A percentile compares a stretch with the other conserved stretches of the same genome.
phyloP scores from a whole-genome alignment of 179 eudicot species.

The Drosera spatulata region DNA sequence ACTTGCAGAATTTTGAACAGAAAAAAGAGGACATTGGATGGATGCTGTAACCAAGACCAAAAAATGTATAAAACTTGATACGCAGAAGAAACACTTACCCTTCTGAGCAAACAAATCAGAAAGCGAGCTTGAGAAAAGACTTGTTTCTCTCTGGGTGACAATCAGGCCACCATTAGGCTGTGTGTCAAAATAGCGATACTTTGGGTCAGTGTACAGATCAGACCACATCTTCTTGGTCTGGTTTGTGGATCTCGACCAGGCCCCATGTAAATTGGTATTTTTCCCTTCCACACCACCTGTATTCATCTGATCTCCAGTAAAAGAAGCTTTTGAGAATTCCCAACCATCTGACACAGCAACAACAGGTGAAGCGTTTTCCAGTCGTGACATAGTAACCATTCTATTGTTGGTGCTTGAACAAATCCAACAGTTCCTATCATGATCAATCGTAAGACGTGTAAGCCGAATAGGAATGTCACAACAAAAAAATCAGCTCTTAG shows the following conservation, averaged over 20 bases:
- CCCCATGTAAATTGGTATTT: conserved; percentile 11
- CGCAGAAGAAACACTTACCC: conserved; percentile 16
- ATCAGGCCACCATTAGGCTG: conserved; percentile 18
- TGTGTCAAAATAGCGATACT: conserved; percentile 10
- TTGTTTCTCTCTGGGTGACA: conserved; percentile 27
- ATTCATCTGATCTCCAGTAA: conserved; percentile 17
- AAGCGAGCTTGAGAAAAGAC: conserved; percentile 42
- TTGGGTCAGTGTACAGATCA: conserved; percentile 20
- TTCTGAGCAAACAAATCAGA: conserved; percentile 33
- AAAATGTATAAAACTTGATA: not conserved
- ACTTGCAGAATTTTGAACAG: too few relatives aligned
- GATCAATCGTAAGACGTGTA: not conserved
- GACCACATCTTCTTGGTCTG: conserved; percentile 20
- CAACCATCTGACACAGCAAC: conserved; percentile 27
- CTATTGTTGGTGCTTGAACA: conserved; percentile 1
- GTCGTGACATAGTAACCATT: conserved; percentile 31
- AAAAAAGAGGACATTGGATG: not conserved
- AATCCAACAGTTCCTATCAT: conserved; percentile 3
- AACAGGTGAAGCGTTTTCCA: conserved; percentile 23
- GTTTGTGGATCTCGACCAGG: conserved; percentile 21
- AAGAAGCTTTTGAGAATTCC: conserved; percentile 17
- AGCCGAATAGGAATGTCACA: not conserved
- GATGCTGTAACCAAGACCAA: not conserved
- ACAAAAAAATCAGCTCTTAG: too few relatives aligned
- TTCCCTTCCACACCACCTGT: conserved; percentile 17